phyloP scores from a whole-genome alignment of 2,329 filamentous ascomycete species.

The Zymoseptoria crescenta region DNA sequence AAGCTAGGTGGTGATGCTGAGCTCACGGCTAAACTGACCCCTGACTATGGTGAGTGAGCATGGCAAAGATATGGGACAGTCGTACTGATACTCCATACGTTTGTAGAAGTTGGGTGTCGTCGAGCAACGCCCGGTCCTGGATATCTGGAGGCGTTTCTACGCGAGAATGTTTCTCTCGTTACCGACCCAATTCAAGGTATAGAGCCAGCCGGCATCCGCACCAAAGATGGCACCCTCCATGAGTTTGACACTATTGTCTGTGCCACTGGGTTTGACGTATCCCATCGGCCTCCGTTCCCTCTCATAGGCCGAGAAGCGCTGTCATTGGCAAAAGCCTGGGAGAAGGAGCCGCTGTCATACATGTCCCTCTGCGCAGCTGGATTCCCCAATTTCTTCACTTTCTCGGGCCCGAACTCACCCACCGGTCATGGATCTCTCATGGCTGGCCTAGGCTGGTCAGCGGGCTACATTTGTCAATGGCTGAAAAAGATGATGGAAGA shows the following conservation, averaged over 20 bases:
- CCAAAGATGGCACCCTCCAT: slow-evolving; percentile 16
- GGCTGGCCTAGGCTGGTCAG: slow-evolving; percentile 20
- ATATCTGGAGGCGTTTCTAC: slow-evolving; percentile 33
- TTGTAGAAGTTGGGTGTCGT: slow-evolving; percentile 53
- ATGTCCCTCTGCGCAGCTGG: slow-evolving; percentile 20
- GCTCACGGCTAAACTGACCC: slow-evolving; percentile 49
- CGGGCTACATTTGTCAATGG: slow-evolving; percentile 26
- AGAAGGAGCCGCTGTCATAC: slow-evolving; percentile 20
- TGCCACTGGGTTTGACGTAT: slow-evolving; percentile 35
- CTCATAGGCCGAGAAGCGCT: slow-evolving; percentile 32
- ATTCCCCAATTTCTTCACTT: slow-evolving; percentile 27
- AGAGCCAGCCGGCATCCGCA: slow-evolving; percentile 20
- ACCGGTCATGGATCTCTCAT: slow-evolving; percentile 23
- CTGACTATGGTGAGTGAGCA: slow-evolving; percentile 42
- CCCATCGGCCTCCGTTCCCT: slow-evolving; percentile 30
- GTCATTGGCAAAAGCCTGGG: slow-evolving; percentile 20
- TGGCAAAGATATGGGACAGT: neutral
- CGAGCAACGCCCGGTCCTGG: slow-evolving; percentile 46
- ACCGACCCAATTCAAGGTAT: slow-evolving; percentile 21
- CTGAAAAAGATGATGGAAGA: slow-evolving; percentile 24
- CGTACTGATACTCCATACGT: neutral
- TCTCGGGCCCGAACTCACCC: slow-evolving; percentile 18
- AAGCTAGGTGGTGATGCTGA: slow-evolving; percentile 49
- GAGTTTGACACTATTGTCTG: slow-evolving; percentile 19
- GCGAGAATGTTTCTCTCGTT: slow-evolving; percentile 23